Conservation (phyloP, 2,329 filamentous ascomycete genomes). For the Phyllosticta citriasiana region DNA sequence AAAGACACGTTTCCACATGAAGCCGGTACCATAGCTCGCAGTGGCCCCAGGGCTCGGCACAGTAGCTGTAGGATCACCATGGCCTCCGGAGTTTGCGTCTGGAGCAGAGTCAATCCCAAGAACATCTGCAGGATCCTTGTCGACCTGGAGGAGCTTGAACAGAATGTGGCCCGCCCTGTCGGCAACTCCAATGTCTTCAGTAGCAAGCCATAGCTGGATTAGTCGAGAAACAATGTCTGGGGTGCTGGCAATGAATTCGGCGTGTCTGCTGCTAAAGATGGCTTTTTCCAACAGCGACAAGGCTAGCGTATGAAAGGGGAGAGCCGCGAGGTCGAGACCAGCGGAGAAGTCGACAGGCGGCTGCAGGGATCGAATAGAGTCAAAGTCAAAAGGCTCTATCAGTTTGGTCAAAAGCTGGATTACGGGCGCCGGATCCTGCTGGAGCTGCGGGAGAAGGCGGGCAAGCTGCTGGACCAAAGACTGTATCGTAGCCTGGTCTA, state of each 20-base stretch:
- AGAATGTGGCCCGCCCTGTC: slow-evolving; percentile 45
- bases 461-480: slow-evolving; percentile 38
- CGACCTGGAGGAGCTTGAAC: slow-evolving; percentile 41
- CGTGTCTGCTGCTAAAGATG: slow-evolving; percentile 39
- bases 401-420: slow-evolving; percentile 43
- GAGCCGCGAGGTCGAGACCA: slow-evolving; percentile 41
- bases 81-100: slow-evolving; percentile 14
- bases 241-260: slow-evolving; percentile 48
- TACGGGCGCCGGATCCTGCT: slow-evolving; percentile 48
- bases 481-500: slow-evolving; percentile 17
- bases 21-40: slow-evolving; percentile 20
- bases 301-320: slow-evolving; percentile 45
- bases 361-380: slow-evolving; percentile 33
- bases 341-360: slow-evolving; percentile 37
- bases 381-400: slow-evolving; percentile 32
- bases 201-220: slow-evolving; percentile 49
- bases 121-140: slow-evolving; percentile 31
- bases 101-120: slow-evolving; percentile 19
- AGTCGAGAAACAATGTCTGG: slow-evolving; percentile 43
- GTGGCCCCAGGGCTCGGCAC: background rate
- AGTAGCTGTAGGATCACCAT: background rate
- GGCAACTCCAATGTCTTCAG: slow-evolving; percentile 45
- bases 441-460: slow-evolving; percentile 41
- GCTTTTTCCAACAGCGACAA: slow-evolving; percentile 49
- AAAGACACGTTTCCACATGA: slow-evolving; percentile 54